Percentiles rank a stretch among this genome's conserved stretches.
Conservation (phyloP, 805 yeast species). For the Candida awuae region DNA sequence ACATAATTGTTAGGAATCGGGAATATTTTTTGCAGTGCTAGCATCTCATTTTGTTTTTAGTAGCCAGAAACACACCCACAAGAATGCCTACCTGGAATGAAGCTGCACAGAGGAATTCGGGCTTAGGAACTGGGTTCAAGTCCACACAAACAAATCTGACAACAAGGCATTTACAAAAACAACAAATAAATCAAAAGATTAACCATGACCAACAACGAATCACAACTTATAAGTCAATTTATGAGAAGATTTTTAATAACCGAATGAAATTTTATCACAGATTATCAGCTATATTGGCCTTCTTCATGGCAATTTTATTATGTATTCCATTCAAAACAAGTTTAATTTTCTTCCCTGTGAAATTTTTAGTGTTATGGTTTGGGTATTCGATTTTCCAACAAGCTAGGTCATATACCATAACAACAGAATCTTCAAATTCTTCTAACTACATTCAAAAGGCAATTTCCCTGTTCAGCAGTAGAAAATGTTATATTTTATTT, state of each 20-base stretch:
- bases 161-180: not conserved
- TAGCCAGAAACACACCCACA: too few relatives aligned
- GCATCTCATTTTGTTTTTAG: too few relatives aligned
- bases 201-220: not conserved
- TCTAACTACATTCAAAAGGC: conserved; percentile 22
- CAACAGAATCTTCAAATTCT: conserved; percentile 20
- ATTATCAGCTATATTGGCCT: conserved; percentile 19
- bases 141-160: too few relatives aligned
- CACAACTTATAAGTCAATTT: conserved; percentile 6
- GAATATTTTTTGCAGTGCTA: too few relatives aligned
- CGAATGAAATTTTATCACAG: conserved; percentile 26
- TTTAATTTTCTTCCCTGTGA: conserved; percentile 20
- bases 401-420: conserved; percentile 24
- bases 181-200: not conserved
- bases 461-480: conserved; percentile 19
- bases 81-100: too few relatives aligned
- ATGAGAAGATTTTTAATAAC: conserved; percentile 19
- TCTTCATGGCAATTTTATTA: conserved; percentile 15
- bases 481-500: conserved; percentile 17
- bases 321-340: conserved; percentile 19
- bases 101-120: too few relatives aligned
- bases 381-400: conserved; percentile 24
- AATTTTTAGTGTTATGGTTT: conserved; percentile 21
- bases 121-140: too few relatives aligned
- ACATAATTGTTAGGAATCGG: too few relatives aligned